Evolutionary conservation across 257 asterid species (phyloP), one percentile per base, ranked within the genome.

Genomic region (Paulownia fortunei): DNA sequence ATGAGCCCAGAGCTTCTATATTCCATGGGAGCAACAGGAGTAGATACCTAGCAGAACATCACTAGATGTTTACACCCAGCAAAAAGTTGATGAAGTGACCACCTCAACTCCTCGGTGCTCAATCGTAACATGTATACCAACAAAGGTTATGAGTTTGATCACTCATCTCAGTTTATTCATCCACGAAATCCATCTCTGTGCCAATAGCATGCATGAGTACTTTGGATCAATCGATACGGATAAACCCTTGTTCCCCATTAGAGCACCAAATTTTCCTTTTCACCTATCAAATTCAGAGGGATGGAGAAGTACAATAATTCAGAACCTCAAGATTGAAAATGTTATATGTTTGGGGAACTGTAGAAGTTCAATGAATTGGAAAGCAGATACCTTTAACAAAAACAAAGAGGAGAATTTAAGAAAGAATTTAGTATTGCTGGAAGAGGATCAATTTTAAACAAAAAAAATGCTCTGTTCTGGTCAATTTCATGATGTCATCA

Each of bases 131-230:
- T 30, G 36, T 30, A 30, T 4, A 41, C 47, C 12, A 41, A 41
- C 47, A 41, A 41, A 2, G 13, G 36, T 30, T 30, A 1, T 30
- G 3, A 30, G 36, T 30, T 4, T 10, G 15, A 44, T 44, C 15
- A 44, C 15, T 44, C 51, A 44, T 10, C 16, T 44, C 2, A 11
- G 16, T 12, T 12, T 49, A 15, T 15, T 87, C 86, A 78, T 84
- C 88, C 0, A 87, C 83, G 67, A 84, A 84, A 65, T 86, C 78
- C 36, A 30, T 11, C 51, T 44, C 11, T 1, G 16, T 11, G n/a
- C 51, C n/a, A 44, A 44, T 44, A 9, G 9, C 90, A 79, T 82
- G 88, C 86, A 84, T 78, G 51, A 80, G 77, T 15, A 87, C 87
- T 73, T 87, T 80, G 87, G 56, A 49, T n/a, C 7, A n/a, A 49